Percentiles rank a stretch among this genome's conserved stretches.
Conservation (phyloP, 345 rosid genomes). For the Punica granatum region DNA sequence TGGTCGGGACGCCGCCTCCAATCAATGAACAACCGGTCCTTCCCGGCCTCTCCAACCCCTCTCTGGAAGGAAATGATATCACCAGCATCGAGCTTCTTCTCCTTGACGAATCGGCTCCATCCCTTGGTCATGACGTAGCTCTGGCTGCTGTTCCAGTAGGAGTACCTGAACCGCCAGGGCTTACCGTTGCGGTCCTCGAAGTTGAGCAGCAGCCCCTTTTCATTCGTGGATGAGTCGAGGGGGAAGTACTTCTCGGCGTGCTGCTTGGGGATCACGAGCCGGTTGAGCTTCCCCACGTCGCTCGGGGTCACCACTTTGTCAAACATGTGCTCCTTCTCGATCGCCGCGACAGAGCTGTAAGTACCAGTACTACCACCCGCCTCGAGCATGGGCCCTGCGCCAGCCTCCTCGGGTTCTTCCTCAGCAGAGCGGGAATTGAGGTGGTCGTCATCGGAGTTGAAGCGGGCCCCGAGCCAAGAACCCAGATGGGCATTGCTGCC, state of each 20-base stretch:
- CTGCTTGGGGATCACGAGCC: conserved; percentile 55
- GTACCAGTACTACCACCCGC: conserved; percentile 14
- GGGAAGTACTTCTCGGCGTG: conserved; percentile 86
- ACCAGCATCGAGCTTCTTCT: conserved; percentile 87
- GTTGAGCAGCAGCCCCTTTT: conserved; percentile 77
- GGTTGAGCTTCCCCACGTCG: conserved; percentile 61
- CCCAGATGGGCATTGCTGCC: conserved; percentile 18
- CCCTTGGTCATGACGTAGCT: conserved; percentile 98
- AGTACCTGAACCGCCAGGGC: conserved; percentile 82
- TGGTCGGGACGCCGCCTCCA: conserved; percentile 67
- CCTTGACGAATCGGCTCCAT: conserved; percentile 96
- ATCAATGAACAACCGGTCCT: conserved; percentile 61
- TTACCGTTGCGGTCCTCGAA: conserved; percentile 77
- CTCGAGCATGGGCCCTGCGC: conserved; percentile 2
- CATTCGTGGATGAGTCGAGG: conserved; percentile 57
- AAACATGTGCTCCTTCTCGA: conserved; percentile 49
- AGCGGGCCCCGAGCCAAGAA: conserved; percentile 27
- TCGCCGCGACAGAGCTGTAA: conserved; percentile 6
- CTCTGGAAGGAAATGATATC: conserved; percentile 84
- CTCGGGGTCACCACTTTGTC: conserved; percentile 61
- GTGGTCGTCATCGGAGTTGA: conserved; percentile 20
- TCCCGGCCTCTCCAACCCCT: conserved; percentile 53
- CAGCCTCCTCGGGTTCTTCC: neutral
- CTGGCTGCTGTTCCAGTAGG: conserved; percentile 95
- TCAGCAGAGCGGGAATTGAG: conserved; percentile 8